Evolutionary conservation across 1,139 yeast species (phyloP).

Genomic region (Lodderomyces metapsilosis): DNA sequence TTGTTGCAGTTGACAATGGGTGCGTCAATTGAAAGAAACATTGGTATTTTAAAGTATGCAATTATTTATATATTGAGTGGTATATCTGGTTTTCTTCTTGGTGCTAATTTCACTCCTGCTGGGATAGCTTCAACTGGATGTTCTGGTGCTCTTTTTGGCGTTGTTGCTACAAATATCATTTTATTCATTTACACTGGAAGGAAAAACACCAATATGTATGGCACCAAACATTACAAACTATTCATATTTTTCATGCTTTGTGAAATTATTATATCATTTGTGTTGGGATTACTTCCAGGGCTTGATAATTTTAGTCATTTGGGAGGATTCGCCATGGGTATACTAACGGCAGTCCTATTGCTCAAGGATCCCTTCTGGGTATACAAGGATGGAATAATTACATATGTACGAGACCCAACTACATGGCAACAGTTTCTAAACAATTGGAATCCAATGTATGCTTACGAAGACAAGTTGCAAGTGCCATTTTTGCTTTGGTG

Average conservation of each 20-base stretch:
- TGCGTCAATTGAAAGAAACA: constrained; percentile 54
- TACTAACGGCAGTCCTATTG: constrained; percentile 50
- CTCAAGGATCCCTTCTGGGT: constrained; percentile 59
- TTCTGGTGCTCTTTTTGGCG: constrained; percentile 72
- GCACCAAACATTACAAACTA: constrained; percentile 41
- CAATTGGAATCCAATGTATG: constrained; percentile 43
- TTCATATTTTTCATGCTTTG: constrained; percentile 49
- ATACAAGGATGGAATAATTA: constrained; percentile 41
- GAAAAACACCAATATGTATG: constrained; percentile 44
- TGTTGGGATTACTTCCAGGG: constrained; percentile 70
- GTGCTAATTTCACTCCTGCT: constrained; percentile 69
- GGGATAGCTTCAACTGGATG: constrained; percentile 76
- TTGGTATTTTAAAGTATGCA: constrained; percentile 57
- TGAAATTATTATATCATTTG: constrained; percentile 62
- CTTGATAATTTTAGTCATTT: constrained; percentile 75
- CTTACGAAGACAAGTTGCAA: constrained; percentile 34
- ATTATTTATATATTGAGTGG: constrained; percentile 63
- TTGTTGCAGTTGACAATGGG: constrained; percentile 64
- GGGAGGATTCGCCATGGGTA: constrained; percentile 72
- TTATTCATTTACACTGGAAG: constrained; percentile 57
- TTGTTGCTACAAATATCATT: constrained; percentile 61
- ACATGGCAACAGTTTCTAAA: constrained; percentile 42
- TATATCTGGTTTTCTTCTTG: constrained; percentile 65
- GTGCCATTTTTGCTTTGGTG: constrained; percentile 49
- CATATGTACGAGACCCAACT: constrained; percentile 34